A percentile compares a stretch with the other conserved stretches of the same genome.
Conservation (phyloP, 2,329 filamentous ascomycete species). For the Sclerotinia minor region DNA sequence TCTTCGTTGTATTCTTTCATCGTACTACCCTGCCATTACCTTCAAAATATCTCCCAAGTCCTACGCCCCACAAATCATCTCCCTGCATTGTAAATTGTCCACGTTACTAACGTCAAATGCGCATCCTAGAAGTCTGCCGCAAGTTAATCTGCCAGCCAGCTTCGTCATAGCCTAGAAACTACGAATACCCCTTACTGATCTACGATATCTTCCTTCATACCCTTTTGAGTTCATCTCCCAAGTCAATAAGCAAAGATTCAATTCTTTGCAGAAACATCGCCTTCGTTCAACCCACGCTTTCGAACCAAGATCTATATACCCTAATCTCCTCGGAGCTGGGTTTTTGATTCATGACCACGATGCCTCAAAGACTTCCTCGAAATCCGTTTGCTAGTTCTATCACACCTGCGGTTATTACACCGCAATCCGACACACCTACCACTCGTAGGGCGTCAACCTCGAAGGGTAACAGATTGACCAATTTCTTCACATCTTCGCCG, state of each 20-base stretch:
- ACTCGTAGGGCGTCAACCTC: conserved; percentile 58
- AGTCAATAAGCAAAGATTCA: conserved; percentile 15
- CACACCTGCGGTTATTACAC: conserved; percentile 36
- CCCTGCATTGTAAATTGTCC: conserved; percentile 24
- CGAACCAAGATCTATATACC: conserved; percentile 19
- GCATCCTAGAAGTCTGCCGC: conserved; percentile 28
- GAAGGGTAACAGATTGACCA: conserved; percentile 74
- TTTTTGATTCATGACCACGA: conserved; percentile 35
- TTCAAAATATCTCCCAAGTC: background rate
- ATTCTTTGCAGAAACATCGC: conserved; percentile 5
- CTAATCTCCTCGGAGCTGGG: conserved; percentile 27
- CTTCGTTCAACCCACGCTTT: background rate
- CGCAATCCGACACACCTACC: conserved; percentile 36
- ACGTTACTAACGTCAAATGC: conserved; percentile 23
- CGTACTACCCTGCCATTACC: conserved; percentile 19
- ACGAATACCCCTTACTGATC: conserved; percentile 26
- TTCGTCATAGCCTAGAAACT: conserved; percentile 16
- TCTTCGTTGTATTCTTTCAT: conserved; percentile 19
- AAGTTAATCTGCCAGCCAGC: conserved; percentile 21
- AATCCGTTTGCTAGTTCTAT: conserved; percentile 42
- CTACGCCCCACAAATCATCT: conserved; percentile 19
- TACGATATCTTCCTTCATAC: conserved; percentile 26
- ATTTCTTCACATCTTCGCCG: conserved; percentile 79
- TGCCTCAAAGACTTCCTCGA: conserved; percentile 43
- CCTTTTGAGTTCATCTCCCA: conserved; percentile 15